Evolutionary conservation across 176 grass and related monocot genomes (phyloP).

Genomic region (Puya raimondii): DNA sequence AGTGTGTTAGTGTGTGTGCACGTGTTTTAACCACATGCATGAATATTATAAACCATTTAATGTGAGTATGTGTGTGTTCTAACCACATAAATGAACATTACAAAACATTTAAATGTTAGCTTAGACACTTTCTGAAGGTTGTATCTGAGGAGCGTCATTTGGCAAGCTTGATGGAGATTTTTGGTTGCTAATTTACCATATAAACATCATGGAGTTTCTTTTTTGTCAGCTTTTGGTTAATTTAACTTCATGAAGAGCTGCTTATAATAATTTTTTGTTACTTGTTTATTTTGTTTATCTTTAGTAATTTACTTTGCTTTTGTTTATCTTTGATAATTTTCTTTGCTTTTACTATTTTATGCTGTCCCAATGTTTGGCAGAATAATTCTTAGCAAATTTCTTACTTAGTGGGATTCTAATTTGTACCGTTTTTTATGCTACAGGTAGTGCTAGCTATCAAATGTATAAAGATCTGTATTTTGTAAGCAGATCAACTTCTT

Average conservation of each 20-base stretch:
- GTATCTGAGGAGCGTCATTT: neutral
- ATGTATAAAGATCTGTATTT: too few relatives aligned
- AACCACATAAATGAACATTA: neutral
- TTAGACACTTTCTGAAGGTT: neutral
- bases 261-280: neutral
- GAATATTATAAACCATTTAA: too few relatives aligned
- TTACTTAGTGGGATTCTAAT: too few relatives aligned
- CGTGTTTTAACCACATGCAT: neutral
- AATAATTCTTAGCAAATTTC: too few relatives aligned
- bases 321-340: neutral
- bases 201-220: neutral
- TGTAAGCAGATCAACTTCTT: too few relatives aligned
- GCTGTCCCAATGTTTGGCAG: too few relatives aligned
- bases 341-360: neutral
- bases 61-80: neutral
- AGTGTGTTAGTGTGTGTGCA: neutral
- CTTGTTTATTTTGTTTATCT: neutral
- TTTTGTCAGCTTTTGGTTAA: conserved; percentile 2
- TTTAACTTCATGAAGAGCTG: neutral
- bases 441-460: too few relatives aligned
- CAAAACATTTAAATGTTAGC: neutral
- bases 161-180: neutral
- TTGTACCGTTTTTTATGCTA: too few relatives aligned
- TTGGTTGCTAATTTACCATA: neutral
- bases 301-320: neutral